Base-by-base conservation (phyloP, 2,329 filamentous ascomycete genomes). In the Ophiostoma perfectum region DNA sequence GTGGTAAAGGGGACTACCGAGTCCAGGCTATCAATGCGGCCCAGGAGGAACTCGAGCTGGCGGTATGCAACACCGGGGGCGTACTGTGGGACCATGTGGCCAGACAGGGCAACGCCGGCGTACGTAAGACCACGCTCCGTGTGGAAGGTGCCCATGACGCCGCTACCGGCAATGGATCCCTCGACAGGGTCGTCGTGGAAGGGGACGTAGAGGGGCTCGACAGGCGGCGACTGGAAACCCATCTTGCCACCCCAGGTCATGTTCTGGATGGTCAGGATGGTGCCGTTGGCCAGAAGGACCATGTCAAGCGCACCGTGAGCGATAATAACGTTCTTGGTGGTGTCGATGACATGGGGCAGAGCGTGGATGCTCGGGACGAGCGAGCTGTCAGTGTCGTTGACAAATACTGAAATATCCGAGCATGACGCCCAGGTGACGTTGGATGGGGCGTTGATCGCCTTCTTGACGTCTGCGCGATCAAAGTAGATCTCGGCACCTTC, bases 51-150 rank as follows among this genome's bases (percentile, higher is more conserved):
- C 80, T 95, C 91, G 27, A 95, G 76, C 69, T 91, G 88, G 45
- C 91, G 81, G 75, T 90, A 92, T 0, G 88, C 84, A 0, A 87
- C 88, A 14, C 82, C 84, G 0, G 90, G 88, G 18, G 86, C 84
- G 74, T 90, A 92, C 76, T 90, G 86, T 0, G 87, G 86, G 0
- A 84, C 78, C 82, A 88, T 89, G 78, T 93, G 89, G 0, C 91
- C 91, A 0, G 83, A 80, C 11, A 89, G 75, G 52, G 85, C 81
- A 67, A 92, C 82, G 44, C 84, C 83, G 2, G 88, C 86, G 72
- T 86, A 91, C 0, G 91, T 95, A 64, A 96, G 78, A 0, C 90
- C 90, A 58, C 92, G 83, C 80, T 96, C 92, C 0, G 87, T 89
- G 73, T 90, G 86, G 16, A 84, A 84, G 0, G 85, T 70, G 0